Conservation (phyloP, 2,329 filamentous ascomycete genomes). For the Diplodia seriata region DNA sequence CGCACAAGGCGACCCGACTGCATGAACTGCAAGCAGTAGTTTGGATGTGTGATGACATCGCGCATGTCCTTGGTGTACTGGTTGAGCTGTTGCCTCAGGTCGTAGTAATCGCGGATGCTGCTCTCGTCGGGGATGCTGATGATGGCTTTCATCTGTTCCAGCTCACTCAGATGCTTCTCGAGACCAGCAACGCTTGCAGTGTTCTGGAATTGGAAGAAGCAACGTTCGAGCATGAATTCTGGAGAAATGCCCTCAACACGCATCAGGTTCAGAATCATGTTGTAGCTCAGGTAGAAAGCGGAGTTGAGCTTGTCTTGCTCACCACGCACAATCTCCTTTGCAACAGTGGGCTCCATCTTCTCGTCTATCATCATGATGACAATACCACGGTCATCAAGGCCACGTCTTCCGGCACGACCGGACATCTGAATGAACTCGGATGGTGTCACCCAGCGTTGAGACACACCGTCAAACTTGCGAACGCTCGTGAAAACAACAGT, state of each 20-base stretch:
- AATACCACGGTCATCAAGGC: slow-evolving; percentile 95
- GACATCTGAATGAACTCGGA: slow-evolving; percentile 99
- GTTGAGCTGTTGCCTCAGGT: slow-evolving; percentile 82
- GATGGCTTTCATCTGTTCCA: slow-evolving; percentile 76
- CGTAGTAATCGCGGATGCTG: slow-evolving; percentile 93
- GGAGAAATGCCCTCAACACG: slow-evolving; percentile 99
- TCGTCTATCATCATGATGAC: slow-evolving; percentile 99
- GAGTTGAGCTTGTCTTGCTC: slow-evolving; percentile 98
- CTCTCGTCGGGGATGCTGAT: slow-evolving; percentile 84
- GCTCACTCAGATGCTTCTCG: slow-evolving; percentile 78
- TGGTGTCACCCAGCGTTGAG: slow-evolving; percentile 82
- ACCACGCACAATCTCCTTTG: slow-evolving; percentile 93
- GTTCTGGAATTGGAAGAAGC: slow-evolving; percentile 98
- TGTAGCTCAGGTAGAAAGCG: slow-evolving; percentile 96
- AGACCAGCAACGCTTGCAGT: slow-evolving; percentile 82
- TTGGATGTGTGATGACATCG: slow-evolving; percentile 88
- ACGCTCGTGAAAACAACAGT: slow-evolving; percentile 99
- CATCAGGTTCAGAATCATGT: slow-evolving; percentile 97
- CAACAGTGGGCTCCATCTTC: slow-evolving; percentile 92
- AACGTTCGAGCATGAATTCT: slow-evolving; percentile 97
- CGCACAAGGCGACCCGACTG: slow-evolving; percentile 87
- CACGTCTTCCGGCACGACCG: slow-evolving; percentile 92
- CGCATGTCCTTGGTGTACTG: slow-evolving; percentile 88
- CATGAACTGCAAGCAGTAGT: slow-evolving; percentile 82
- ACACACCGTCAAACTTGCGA: slow-evolving; percentile 88